These are phyloP conservation scores for Platanus orientalis DNA, from an alignment of 164 flowering plant species.

Conservation along the genomic window DNA sequence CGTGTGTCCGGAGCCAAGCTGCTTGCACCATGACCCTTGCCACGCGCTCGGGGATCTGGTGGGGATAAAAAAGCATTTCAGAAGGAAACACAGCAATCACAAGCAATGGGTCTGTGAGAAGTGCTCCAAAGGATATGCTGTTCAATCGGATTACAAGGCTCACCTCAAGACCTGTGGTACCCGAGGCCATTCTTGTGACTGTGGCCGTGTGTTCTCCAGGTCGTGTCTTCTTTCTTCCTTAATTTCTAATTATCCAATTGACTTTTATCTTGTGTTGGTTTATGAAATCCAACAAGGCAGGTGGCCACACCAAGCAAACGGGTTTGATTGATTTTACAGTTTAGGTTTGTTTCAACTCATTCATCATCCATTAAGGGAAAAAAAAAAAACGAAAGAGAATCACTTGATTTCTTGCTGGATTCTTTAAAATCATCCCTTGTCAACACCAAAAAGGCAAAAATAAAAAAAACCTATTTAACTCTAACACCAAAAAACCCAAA, in stretches of 20 bases:
- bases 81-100: constrained; percentile 82
- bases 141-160: constrained; percentile 95
- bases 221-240: too few relatives aligned
- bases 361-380: neutral
- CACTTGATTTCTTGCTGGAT: neutral
- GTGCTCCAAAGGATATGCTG: constrained; percentile 93
- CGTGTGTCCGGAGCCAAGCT: constrained; percentile 93
- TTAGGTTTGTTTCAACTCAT: neutral
- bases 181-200: constrained; percentile 94
- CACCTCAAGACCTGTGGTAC: constrained; percentile 98
- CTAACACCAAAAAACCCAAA: too few relatives aligned
- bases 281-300: too few relatives aligned
- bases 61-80: constrained; percentile 91
- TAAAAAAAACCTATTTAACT: neutral
- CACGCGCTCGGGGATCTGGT: constrained; percentile 96
- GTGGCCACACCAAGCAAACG: too few relatives aligned
- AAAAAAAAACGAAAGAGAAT: neutral
- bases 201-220: constrained; percentile 98
- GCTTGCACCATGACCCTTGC: constrained; percentile 92
- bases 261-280: too few relatives aligned
- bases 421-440: neutral
- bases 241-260: too few relatives aligned
- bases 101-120: constrained; percentile 94
- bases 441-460: neutral
- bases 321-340: neutral